Base-by-base conservation (phyloP, 352 stramenopile genomes). In the Elongisporangium anandrum region DNA sequence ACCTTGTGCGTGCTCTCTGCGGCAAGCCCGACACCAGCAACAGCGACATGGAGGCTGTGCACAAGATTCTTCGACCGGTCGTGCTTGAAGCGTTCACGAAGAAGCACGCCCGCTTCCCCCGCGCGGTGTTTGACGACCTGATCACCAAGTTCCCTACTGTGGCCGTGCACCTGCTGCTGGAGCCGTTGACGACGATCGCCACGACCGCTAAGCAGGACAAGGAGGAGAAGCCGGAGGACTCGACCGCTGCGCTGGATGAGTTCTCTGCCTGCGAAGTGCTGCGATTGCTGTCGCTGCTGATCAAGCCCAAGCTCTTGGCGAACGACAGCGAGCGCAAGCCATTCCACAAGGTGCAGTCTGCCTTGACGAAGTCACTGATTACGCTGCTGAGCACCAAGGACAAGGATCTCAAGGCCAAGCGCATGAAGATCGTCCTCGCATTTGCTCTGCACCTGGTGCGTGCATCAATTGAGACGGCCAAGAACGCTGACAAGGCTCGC, bases 181-280 rank as follows among this genome's bases (percentile, higher is more conserved):
- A 73, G 59, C 63, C 78, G 57, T 72, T 93, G 34, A 68, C 63
- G 20, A 68, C 70, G 52, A 69, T 87, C 48, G 81, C 79, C 12
- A 77, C 68, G 0, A 72, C 73, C 2, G 58, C 61, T 7, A 23
- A 41, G 0, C 49, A 64, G 6, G 54, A 79, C 22, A 69, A 75
- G 21, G 58, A 72, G 26, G 58, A 83, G 8, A 49, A 58, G 8
- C 52, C 34, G 21, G 52, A 61, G n/a, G 57, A 69, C 3, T 56
- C 57, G 16, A 50, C 51, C 10, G 47, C 52, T 3, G 78, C 81
- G 0, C 62, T 83, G 16, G 85, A 95, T 60, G 81, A 90, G 26
- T 95, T 90, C 57, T 87, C 78, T n/a, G 76, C 78, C 63, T 77
- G 74, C 58, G 85, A 95, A 63, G 80, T 88, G 16, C 88, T 89